phyloP scores from a whole-genome alignment of 352 stramenopile species.

The Elongisporangium prolatum region DNA sequence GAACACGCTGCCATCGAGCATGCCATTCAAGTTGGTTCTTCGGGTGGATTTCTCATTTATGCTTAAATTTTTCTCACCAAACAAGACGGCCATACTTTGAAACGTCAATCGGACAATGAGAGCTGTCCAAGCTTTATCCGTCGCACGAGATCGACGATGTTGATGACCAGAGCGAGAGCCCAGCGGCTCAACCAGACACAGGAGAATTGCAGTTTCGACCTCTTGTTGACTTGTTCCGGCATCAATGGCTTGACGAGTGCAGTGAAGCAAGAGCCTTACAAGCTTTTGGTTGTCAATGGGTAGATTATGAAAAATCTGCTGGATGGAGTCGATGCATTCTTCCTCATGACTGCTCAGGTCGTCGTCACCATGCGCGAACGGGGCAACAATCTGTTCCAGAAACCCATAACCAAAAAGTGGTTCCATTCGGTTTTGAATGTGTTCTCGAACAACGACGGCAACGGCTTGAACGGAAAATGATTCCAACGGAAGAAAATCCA shows the following conservation, averaged over 20 bases:
- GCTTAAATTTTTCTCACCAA: not conserved
- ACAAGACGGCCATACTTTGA: not conserved
- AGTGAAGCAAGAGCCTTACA: slow-evolving; percentile 1
- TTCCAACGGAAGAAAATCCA: slow-evolving; percentile 10
- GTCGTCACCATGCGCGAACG: not conserved
- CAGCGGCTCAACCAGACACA: not conserved
- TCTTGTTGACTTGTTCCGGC: slow-evolving; percentile 3
- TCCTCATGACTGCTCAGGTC: not conserved
- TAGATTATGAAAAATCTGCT: not conserved
- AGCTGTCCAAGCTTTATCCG: not conserved
- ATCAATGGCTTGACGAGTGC: not conserved
- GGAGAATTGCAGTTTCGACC: not conserved
- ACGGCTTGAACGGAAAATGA: slow-evolving; percentile 11
- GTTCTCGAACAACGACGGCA: slow-evolving; percentile 1
- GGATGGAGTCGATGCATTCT: not conserved
- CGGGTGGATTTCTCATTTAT: not conserved
- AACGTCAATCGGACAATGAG: not conserved
- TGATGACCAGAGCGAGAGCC: not conserved
- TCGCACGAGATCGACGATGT: not conserved
- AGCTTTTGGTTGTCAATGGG: not conserved
- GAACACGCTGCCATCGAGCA: not conserved
- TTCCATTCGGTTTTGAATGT: not conserved
- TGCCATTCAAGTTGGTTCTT: not conserved
- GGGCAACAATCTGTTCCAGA: not conserved
- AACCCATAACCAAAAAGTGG: not conserved